A percentile compares a stretch with the other conserved stretches of the same genome.
Evolutionary conservation across 2,329 filamentous ascomycete species (phyloP).

Genomic region (Colletotrichum tropicicola): DNA sequence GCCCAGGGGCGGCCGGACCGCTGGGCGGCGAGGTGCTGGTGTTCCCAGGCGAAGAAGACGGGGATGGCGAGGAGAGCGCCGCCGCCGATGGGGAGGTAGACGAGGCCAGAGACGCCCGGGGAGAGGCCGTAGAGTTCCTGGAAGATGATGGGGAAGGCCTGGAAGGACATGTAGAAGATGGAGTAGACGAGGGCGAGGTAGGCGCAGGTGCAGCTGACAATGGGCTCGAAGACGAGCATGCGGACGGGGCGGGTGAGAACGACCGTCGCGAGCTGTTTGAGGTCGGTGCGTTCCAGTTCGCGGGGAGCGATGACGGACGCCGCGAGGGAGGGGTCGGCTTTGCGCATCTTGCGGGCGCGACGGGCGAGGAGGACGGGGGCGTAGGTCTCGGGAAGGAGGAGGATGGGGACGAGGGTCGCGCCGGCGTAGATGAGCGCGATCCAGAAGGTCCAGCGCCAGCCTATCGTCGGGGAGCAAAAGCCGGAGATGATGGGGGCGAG

Average conservation of each 20-base stretch:
- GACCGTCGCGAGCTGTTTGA: slow-evolving; percentile 70
- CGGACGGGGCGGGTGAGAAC: slow-evolving; percentile 76
- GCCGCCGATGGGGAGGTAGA: slow-evolving; percentile 74
- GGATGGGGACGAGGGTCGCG: slow-evolving; percentile 65
- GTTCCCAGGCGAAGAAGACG: slow-evolving; percentile 68
- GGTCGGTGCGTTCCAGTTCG: slow-evolving; percentile 67
- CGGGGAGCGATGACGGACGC: slow-evolving; percentile 64
- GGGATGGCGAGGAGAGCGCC: slow-evolving; percentile 67
- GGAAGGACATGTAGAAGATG: slow-evolving; percentile 77
- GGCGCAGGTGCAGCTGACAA: slow-evolving; percentile 74
- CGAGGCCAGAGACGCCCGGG: slow-evolving; percentile 70
- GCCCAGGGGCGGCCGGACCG: slow-evolving; percentile 61
- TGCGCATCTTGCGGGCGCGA: slow-evolving; percentile 66
- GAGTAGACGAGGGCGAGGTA: slow-evolving; percentile 78
- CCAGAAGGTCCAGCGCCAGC: slow-evolving; percentile 78
- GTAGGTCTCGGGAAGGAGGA: slow-evolving; percentile 74
- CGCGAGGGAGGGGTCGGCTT: slow-evolving; percentile 57
- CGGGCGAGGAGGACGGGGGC: slow-evolving; percentile 64
- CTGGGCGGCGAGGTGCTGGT: slow-evolving; percentile 38
- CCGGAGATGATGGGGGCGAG: slow-evolving; percentile 72
- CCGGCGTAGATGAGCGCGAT: slow-evolving; percentile 75
- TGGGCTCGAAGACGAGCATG: slow-evolving; percentile 78
- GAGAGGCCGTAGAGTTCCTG: slow-evolving; percentile 68
- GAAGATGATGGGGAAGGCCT: slow-evolving; percentile 79
- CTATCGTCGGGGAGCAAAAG: slow-evolving; percentile 64